A percentile compares a stretch with the other conserved stretches of the same genome.
These are phyloP conservation scores for Pilobolus umbonatus DNA, from an alignment of 192 early-diverging fungal species.

Conservation along the genomic window DNA sequence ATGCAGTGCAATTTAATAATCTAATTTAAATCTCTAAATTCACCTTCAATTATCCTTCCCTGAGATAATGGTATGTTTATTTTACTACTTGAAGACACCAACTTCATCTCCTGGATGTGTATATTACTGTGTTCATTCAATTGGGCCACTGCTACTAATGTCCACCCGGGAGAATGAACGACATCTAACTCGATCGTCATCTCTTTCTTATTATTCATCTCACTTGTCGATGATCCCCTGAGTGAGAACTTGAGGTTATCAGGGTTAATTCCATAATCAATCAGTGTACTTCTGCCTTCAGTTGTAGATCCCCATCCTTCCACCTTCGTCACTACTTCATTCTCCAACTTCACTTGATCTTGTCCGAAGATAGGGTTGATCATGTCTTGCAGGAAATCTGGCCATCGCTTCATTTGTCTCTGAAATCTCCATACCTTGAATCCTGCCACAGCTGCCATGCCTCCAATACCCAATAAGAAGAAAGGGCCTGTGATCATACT, in stretches of 20 bases:
- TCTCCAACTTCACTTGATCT: constrained; percentile 2
- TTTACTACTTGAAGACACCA: background rate
- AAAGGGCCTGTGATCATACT: background rate
- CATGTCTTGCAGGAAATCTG: background rate
- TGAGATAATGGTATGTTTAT: background rate
- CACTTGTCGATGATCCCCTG: background rate
- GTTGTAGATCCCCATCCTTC: background rate
- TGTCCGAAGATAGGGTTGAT: background rate
- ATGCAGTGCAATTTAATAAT: background rate
- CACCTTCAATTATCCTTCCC: constrained; percentile 13
- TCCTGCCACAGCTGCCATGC: background rate
- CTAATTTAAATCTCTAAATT: constrained; percentile 7
- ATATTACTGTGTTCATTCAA: constrained; percentile 1
- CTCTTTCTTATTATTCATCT: background rate
- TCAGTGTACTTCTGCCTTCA: background rate
- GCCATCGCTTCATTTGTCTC: constrained; percentile 1
- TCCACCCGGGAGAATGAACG: background rate
- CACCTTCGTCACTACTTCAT: background rate
- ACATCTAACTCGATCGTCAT: constrained; percentile 9
- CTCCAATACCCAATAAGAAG: background rate
- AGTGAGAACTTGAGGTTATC: background rate
- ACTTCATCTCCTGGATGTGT: background rate
- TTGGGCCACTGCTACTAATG: background rate
- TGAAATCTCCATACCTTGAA: constrained; percentile 5
- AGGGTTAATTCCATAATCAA: constrained; percentile 4